phyloP scores from a whole-genome alignment of 2,329 filamentous ascomycete genomes.

The Phialocephala subalpina region DNA sequence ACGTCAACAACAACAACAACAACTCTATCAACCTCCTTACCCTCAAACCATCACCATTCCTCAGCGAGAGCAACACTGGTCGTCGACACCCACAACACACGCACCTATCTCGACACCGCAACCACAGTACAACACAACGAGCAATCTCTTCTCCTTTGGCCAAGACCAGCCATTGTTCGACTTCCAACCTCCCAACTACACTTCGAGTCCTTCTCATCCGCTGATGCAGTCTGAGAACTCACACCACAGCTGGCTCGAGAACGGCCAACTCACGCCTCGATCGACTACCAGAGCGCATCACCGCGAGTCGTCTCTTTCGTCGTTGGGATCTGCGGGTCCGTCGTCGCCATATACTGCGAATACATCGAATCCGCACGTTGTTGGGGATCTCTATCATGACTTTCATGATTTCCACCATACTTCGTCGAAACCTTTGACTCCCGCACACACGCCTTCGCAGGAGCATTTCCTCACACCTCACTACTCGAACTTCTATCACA shows the following conservation, averaged over 20 bases:
- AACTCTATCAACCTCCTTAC: constrained; percentile 13
- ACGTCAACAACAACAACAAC: constrained; percentile 23
- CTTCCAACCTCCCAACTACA: constrained; percentile 32
- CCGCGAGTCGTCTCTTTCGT: constrained; percentile 68
- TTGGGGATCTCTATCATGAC: constrained; percentile 54
- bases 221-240: constrained; percentile 43
- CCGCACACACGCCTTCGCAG: constrained; percentile 43
- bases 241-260: constrained; percentile 40
- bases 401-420: constrained; percentile 44
- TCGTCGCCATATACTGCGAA: constrained; percentile 64
- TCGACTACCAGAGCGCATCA: constrained; percentile 53
- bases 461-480: constrained; percentile 43
- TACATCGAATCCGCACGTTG: constrained; percentile 65
- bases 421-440: constrained; percentile 44
- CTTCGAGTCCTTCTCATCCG: constrained; percentile 32
- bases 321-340: constrained; percentile 66
- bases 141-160: constrained; percentile 34
- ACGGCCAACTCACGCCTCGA: constrained; percentile 44
- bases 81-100: constrained; percentile 20
- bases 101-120: constrained; percentile 29
- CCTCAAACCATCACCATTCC: constrained; percentile 24
- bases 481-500: constrained; percentile 51
- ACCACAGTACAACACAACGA: constrained; percentile 29
- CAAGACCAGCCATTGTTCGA: constrained; percentile 39
- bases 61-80: constrained; percentile 25